Evolutionary conservation across 306 rosid species (phyloP).

Genomic region (Lupinus albus): DNA sequence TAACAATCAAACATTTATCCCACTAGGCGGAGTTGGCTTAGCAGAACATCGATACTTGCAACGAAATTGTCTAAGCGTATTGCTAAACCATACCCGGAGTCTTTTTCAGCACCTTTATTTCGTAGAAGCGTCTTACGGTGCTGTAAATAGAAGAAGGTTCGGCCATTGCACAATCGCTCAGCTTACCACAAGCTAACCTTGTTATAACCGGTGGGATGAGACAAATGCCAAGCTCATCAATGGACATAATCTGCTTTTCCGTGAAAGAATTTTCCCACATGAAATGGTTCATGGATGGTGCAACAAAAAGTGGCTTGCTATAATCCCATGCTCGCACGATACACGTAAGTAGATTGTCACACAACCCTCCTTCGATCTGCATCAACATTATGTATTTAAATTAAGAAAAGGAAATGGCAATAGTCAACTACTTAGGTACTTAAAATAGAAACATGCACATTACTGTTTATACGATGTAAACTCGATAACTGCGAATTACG

Average conservation of each 20-base stretch:
- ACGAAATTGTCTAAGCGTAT: slow-evolving; percentile 15
- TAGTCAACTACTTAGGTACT: not conserved
- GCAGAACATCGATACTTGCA: not conserved
- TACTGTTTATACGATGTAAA: not conserved
- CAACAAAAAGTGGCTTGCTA: slow-evolving; percentile 73
- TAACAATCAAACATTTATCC: no score
- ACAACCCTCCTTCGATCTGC: slow-evolving; percentile 79
- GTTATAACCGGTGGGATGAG: slow-evolving; percentile 65
- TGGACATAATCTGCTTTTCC: slow-evolving; percentile 55
- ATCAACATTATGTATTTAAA: slow-evolving; percentile 9
- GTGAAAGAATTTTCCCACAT: slow-evolving; percentile 85
- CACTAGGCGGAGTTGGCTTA: no score
- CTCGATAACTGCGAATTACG: not conserved
- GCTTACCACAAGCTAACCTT: slow-evolving; percentile 49
- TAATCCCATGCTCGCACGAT: slow-evolving; percentile 87
- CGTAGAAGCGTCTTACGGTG: slow-evolving; percentile 55
- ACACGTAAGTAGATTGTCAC: slow-evolving; percentile 83
- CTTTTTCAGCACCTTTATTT: slow-evolving; percentile 40
- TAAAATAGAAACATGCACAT: not conserved
- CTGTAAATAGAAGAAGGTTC: slow-evolving; percentile 56
- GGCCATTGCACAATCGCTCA: slow-evolving; percentile 64
- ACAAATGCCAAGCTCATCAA: slow-evolving; percentile 71
- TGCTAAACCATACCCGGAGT: slow-evolving; percentile 21
- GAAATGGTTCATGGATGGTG: slow-evolving; percentile 75
- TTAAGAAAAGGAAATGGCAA: not conserved